phyloP scores from a whole-genome alignment of 768 basidiomycete species.

The Tricholoma flavovirens region DNA sequence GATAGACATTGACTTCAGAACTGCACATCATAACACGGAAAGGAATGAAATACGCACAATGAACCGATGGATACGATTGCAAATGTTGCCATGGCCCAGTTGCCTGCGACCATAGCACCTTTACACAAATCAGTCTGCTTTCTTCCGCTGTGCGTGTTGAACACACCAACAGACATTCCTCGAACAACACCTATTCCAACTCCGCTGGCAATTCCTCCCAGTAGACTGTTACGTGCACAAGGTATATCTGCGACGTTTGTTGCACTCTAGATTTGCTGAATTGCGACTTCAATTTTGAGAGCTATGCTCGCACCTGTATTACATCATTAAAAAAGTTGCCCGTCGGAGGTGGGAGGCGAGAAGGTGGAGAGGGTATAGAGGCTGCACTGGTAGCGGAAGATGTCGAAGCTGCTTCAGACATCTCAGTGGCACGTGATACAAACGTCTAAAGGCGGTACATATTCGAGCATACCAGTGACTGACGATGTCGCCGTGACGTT shows the following conservation, averaged over 20 bases:
- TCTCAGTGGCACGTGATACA: not conserved
- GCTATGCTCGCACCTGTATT: conserved; percentile 21
- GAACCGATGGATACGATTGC: conserved; percentile 59
- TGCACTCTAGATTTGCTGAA: conserved; percentile 37
- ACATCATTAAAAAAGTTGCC: conserved; percentile 33
- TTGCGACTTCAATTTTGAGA: not conserved
- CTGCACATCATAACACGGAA: not conserved
- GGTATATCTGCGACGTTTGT: conserved; percentile 64
- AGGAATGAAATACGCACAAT: conserved; percentile 44
- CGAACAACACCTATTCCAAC: conserved; percentile 72
- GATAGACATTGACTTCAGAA: conserved; percentile 3
- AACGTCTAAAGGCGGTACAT: too few relatives aligned
- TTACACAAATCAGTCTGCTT: not conserved
- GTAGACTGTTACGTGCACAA: conserved; percentile 68
- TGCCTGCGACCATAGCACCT: conserved; percentile 64
- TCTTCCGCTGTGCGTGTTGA: not conserved
- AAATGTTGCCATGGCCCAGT: conserved; percentile 80
- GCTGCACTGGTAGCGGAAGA: conserved; percentile 2
- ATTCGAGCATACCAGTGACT: too few relatives aligned
- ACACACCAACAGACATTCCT: conserved; percentile 58
- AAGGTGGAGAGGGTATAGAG: conserved; percentile 26
- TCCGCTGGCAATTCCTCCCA: conserved; percentile 78
- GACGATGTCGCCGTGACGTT: too few relatives aligned
- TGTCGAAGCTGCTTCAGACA: not conserved
- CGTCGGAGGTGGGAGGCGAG: conserved; percentile 31